Evolutionary conservation across 148 eudicot genomes (phyloP), one percentile per base, ranked within the genome.

Genomic region (Tetragonia tetragonoides): DNA sequence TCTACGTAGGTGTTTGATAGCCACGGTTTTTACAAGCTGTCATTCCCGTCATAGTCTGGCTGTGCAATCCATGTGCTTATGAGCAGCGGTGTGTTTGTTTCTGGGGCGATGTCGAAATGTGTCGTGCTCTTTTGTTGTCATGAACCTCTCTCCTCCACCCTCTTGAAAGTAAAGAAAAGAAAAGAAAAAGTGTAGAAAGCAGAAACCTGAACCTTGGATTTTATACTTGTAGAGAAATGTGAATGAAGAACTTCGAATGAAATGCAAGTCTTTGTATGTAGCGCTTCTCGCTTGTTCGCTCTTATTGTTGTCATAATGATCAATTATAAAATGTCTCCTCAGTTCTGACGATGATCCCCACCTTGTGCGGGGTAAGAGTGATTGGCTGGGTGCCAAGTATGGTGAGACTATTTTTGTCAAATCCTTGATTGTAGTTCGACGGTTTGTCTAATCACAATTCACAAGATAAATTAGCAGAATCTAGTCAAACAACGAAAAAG

Each of bases 151-250:
- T 82, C 57, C 56, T 77, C 38, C 67, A 77, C 72, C 72, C 81
- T 11, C 24, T 61, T 5, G 53, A 57, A 41, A 75, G 54, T 12
- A 28, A 64, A 18, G 56, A 53, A 41, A 62, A 64, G 51, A 64
- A 42, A 57, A 75, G 66, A 63, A 40, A 46, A 61, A 72, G 44
- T 78, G 74, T 70, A 82, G 66, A 82, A 63, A 74, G 74, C 47
- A 64, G 66, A 70, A 65, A 42, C 49, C 16, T 54, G 77, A 73
- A 78, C 68, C 42, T 75, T 34, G 78, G 60, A 63, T 74, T 78
- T 60, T 64, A 73, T 82, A 82, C 84, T 56, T 82, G 81, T 82
- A 78, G 78, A 82, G 42, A 64, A 53, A 39, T 82, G 85, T 78
- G 81, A 82, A 82, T 74, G 70, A 78, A 40, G 62, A 70, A 82